These are phyloP conservation scores for Boletus edulis DNA, from an alignment of 768 basidiomycete genomes.

Conservation along the genomic window DNA sequence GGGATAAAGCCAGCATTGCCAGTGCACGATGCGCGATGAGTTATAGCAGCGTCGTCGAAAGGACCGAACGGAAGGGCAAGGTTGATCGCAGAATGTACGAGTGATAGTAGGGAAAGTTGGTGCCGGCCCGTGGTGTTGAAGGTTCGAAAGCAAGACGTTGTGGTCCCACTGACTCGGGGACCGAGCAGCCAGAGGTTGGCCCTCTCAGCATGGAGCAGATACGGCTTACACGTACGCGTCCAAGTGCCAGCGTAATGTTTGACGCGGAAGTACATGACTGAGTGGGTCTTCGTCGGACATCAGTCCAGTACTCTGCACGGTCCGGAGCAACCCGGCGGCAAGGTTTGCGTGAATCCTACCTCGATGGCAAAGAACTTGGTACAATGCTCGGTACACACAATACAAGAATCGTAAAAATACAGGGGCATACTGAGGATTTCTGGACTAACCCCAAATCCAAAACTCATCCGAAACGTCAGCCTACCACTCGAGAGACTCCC, in stretches of 20 bases:
- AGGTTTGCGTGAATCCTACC: too few relatives aligned
- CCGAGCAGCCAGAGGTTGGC: background rate
- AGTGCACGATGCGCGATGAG: constrained; percentile 21
- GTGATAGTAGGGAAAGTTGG: constrained; percentile 16
- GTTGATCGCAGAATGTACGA: constrained; percentile 26
- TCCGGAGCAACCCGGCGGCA: too few relatives aligned
- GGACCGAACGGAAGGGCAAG: constrained; percentile 25
- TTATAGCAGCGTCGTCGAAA: constrained; percentile 14
- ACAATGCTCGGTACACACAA: too few relatives aligned
- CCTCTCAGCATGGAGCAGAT: background rate
- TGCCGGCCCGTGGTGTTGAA: background rate
- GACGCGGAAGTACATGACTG: background rate
- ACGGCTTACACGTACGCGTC: background rate
- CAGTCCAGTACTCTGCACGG: too few relatives aligned
- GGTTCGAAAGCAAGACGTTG: background rate
- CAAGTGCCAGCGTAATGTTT: background rate
- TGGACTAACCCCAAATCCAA: too few relatives aligned
- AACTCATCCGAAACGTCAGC: too few relatives aligned
- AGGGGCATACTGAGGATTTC: too few relatives aligned
- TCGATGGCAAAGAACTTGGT: too few relatives aligned
- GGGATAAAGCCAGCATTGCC: constrained; percentile 7
- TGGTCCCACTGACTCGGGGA: background rate
- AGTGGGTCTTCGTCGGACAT: too few relatives aligned
- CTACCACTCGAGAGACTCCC: background rate
- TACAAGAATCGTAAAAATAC: too few relatives aligned